These are phyloP conservation scores for Erythrobasidium yunnanense DNA, from an alignment of 768 basidiomycete genomes.

Conservation along the genomic window DNA sequence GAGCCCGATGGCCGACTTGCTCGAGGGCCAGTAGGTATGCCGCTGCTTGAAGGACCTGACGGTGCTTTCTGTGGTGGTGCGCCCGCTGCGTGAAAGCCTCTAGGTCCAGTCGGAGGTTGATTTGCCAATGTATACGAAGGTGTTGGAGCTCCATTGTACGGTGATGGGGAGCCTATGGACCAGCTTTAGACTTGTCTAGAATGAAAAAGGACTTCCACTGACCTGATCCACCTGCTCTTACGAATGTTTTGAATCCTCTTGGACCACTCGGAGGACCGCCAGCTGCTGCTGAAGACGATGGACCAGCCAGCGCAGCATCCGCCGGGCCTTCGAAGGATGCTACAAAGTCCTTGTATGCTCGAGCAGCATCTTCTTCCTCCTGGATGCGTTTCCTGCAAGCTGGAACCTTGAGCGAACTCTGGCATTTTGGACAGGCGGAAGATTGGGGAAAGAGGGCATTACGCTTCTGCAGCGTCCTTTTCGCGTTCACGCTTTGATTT, in stretches of 20 bases:
- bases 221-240: constrained; percentile 46
- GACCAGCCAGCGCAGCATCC: constrained; percentile 47
- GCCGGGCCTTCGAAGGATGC: constrained; percentile 71
- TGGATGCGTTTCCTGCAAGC: constrained; percentile 47
- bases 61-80: too few relatives aligned
- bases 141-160: too few relatives aligned
- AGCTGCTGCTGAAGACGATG: constrained; percentile 42
- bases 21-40: too few relatives aligned
- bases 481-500: constrained; percentile 90
- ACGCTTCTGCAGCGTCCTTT: constrained; percentile 80
- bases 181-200: too few relatives aligned
- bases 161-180: too few relatives aligned
- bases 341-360: constrained; percentile 57
- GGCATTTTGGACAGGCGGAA: constrained; percentile 38
- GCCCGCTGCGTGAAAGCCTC: too few relatives aligned
- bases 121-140: too few relatives aligned
- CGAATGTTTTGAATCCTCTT: constrained; percentile 54
- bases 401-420: constrained; percentile 45
- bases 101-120: too few relatives aligned
- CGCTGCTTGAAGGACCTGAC: too few relatives aligned
- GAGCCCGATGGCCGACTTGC: too few relatives aligned
- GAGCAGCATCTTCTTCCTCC: constrained; percentile 43
- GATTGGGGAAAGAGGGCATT: constrained; percentile 45
- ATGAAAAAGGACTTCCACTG: not conserved
- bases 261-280: not conserved